Conservation (phyloP, 2,329 filamentous ascomycete genomes). For the Hymenoscyphus fructigenus region DNA sequence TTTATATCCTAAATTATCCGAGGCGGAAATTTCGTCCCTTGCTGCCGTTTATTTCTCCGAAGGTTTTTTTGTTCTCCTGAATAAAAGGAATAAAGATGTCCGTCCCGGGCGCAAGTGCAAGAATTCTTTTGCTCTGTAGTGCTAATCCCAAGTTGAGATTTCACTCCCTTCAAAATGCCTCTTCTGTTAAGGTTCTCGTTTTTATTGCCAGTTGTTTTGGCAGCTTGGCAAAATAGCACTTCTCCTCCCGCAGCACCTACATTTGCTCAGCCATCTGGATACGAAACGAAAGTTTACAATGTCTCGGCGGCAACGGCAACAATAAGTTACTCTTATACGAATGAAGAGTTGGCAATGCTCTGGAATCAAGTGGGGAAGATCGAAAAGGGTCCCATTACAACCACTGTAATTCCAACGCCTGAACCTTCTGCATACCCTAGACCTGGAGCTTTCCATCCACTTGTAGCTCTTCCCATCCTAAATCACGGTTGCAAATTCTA, state of each 20-base stretch:
- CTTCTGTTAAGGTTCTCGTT: neutral
- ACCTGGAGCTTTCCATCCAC: slow-evolving; percentile 43
- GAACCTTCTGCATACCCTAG: slow-evolving; percentile 42
- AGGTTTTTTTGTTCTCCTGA: neutral
- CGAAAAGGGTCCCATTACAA: slow-evolving; percentile 42
- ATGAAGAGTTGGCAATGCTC: slow-evolving; percentile 45
- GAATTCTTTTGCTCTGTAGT: neutral
- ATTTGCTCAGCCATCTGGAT: slow-evolving; percentile 17
- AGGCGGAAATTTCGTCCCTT: neutral
- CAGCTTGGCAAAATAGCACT: neutral
- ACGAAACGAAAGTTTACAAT: slow-evolving; percentile 38
- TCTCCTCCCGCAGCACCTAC: slow-evolving; percentile 1
- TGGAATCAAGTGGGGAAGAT: slow-evolving; percentile 47
- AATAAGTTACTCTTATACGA: slow-evolving; percentile 45
- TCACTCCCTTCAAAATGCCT: neutral
- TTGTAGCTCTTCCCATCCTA: slow-evolving; percentile 37
- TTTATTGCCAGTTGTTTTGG: slow-evolving; percentile 6
- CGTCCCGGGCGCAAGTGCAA: neutral
- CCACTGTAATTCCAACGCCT: slow-evolving; percentile 43
- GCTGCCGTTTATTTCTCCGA: slow-evolving; percentile 1
- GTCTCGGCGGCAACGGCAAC: slow-evolving; percentile 44
- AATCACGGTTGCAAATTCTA: slow-evolving; percentile 10
- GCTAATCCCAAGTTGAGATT: neutral
- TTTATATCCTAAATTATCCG: slow-evolving; percentile 3
- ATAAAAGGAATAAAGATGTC: neutral